Base-by-base conservation (phyloP, 192 early-diverging fungal genomes). In the Coemansia sp. region DNA sequence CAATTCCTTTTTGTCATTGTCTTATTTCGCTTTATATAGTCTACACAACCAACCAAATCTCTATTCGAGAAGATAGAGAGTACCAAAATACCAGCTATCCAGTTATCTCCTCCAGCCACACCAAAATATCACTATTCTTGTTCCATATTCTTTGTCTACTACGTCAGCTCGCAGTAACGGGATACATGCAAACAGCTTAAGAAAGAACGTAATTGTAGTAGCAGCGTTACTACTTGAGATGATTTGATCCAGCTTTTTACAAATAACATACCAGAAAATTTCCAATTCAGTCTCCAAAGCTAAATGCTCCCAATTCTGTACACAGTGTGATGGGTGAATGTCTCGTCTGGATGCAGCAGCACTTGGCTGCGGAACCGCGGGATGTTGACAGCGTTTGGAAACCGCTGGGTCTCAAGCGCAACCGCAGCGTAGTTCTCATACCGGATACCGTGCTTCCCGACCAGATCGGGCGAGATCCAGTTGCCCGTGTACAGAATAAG, bases 401-500 rank as follows among this genome's bases (percentile, higher is more conserved):
- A 85, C 16, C 77, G 74, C 43, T 84, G 83, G 11, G 88, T 75
- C 59, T 92, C 90, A 6, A 92, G 76, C 65, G 92, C 92, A 49
- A 95, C 85, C 0, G 85, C 93, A 26, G 89, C 70, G 57, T 91
- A 84, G 26, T 74, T 71, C 1, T 77, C 86, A 67, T 87, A 87
- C 0, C 56, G 39, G 1, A 58, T 80, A 6, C 82, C 66, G 57
- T 82, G 64, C 52, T 84, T 88, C 15, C 75, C 84, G 16, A 83
- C 74, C 16, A 85, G 61, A 8, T 73, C 56, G 38, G 76, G 71
- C 5, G 87, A 81, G 45, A 93, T 77, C 68, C 80, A 91, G 67
- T 94, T 92, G 41, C 89, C 93, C 15, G 93, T 92, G 69, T 97
- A 97, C 56, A 97, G 71, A 67, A 95, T 91, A 63, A 97, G 88